Conservation (phyloP, 2,329 filamentous ascomycete species). For the Lecanosticta acicola region DNA sequence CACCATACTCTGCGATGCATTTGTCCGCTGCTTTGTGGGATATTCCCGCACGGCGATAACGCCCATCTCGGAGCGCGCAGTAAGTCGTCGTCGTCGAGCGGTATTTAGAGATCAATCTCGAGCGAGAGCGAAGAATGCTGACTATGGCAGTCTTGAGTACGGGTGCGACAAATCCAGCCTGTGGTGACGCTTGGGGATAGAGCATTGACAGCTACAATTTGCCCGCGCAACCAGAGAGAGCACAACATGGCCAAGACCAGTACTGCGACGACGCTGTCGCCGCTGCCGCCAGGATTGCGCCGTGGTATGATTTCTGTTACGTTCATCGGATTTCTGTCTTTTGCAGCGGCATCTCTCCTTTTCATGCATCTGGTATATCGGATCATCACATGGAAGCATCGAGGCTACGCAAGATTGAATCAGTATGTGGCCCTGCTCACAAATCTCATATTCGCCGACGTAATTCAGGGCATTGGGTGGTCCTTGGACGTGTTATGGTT, state of each 20-base stretch:
- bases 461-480: conserved; percentile 61
- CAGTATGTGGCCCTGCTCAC: conserved; percentile 64
- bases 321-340: conserved; percentile 21
- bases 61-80: too few species aligned
- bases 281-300: conserved; percentile 17
- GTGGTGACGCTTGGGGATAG: too few species aligned
- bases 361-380: conserved; percentile 25
- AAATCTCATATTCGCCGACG: conserved; percentile 62
- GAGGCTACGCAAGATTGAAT: conserved; percentile 37
- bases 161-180: too few species aligned
- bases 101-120: too few species aligned
- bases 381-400: conserved; percentile 21
- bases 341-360: conserved; percentile 18
- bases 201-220: too few species aligned
- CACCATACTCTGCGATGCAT: not conserved
- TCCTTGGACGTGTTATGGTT: conserved; percentile 54
- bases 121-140: too few species aligned
- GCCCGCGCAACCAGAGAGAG: too few species aligned
- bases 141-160: too few species aligned
- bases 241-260: not conserved
- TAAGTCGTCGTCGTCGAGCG: too few species aligned
- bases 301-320: conserved; percentile 22
- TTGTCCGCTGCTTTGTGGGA: too few species aligned
- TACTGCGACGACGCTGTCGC: conserved; percentile 6
- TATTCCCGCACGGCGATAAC: too few species aligned